Conservation (phyloP, 768 basidiomycete genomes). For the Suillus plorans region DNA sequence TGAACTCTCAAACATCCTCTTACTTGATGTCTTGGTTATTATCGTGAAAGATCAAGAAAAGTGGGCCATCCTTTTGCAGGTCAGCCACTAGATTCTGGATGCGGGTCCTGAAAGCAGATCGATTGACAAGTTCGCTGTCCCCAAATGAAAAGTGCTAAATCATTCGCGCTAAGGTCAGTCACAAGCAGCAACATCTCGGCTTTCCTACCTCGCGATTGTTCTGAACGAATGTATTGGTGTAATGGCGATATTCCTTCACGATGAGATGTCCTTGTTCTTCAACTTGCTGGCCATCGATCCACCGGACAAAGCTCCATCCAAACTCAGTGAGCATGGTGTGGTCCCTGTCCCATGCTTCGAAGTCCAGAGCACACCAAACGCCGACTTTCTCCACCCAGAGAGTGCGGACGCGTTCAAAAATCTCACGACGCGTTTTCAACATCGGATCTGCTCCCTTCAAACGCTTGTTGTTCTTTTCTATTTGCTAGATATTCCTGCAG, state of each 20-base stretch:
- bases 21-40: constrained; percentile 75
- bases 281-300: constrained; percentile 50
- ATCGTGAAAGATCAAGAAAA: constrained; percentile 85
- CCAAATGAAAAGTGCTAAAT: constrained; percentile 69
- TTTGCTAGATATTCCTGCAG: constrained; percentile 42
- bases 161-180: background rate
- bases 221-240: constrained; percentile 63
- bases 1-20: constrained; percentile 8
- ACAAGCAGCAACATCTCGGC: background rate
- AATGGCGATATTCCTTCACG: constrained; percentile 58
- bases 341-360: constrained; percentile 82
- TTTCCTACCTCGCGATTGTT: constrained; percentile 56
- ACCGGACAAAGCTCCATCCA: constrained; percentile 67
- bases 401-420: constrained; percentile 67
- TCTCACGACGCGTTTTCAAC: constrained; percentile 54
- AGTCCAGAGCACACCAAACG: constrained; percentile 76
- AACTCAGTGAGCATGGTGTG: constrained; percentile 77
- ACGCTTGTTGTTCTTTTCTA: constrained; percentile 80
- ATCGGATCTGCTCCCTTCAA: constrained; percentile 62
- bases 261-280: constrained; percentile 59
- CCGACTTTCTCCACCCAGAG: constrained; percentile 65
- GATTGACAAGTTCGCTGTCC: constrained; percentile 52
- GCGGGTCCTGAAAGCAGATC: constrained; percentile 48
- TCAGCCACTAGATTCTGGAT: constrained; percentile 47
- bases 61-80: constrained; percentile 47